Base-by-base conservation (phyloP, 2,329 filamentous ascomycete species). In the Bipolaris bicolor region DNA sequence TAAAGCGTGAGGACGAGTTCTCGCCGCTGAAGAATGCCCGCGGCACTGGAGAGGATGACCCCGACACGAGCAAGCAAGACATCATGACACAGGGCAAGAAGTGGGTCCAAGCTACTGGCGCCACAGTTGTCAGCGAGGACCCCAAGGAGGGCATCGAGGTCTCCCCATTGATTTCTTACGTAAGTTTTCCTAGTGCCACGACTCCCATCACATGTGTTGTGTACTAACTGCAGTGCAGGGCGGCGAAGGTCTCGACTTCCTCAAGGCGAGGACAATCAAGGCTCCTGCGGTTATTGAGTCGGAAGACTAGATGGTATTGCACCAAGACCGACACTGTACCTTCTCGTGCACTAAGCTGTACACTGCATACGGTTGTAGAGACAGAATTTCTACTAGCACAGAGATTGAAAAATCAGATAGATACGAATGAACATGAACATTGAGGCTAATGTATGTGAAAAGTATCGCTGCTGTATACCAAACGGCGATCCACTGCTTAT, bases 1-100 rank as follows among this genome's bases (percentile, higher is more conserved):
- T 99, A 50, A 91, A 88, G 78, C 91, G 95, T 60, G 93, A 97
- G 81, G 95, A 99, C 68, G 95, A 99, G 80, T 99, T 99, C 82
- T 97, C 92, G 26, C 95, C 95, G 4, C 82, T 99, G 66, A 99
- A 99, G 88, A 99, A 99, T 74, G 87, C 86, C 10, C 84, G 83
- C 62, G 76, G 92, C 52, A 92, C 91, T 39, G 91, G 91, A 31
- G 90, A 97, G 80, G 95, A 99, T 74, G 92, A 97, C 76, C 90
- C 92, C 10, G 92, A 97, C 67, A 99, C 95, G 49, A 97, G 92
- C 83, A 91, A 89, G 80, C 83, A 82, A 64, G 92, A 98, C 75
- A 96, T 98, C 74, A 89, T 97, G 87, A 81, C 83, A 44, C 95
- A 98, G 80, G 95, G 95, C 43, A 87, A 88, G 78, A 88, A 90